Percentiles rank a stretch among this genome's conserved stretches.
These are phyloP conservation scores for Tylopilus sp. DNA, from an alignment of 1,284 basidiomycete genomes.

Conservation along the genomic window DNA sequence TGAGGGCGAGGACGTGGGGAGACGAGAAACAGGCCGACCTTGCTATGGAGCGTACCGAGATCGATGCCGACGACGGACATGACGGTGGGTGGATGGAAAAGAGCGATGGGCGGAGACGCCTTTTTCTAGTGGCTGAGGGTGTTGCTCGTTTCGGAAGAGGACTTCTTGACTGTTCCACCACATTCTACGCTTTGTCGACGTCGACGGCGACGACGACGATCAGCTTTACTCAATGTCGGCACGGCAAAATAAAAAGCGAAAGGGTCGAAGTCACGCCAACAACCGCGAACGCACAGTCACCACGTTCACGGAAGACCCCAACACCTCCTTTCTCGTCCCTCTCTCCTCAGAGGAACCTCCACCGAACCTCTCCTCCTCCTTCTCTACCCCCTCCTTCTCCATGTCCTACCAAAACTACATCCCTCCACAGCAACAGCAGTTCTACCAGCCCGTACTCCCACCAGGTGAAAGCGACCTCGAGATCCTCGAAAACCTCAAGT, in stretches of 20 bases:
- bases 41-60: constrained; percentile 84
- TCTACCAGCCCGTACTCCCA: constrained; percentile 31
- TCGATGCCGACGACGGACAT: constrained; percentile 92
- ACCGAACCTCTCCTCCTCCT: constrained; percentile 24
- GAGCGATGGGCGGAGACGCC: too few relatives aligned
- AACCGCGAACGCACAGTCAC: constrained; percentile 62
- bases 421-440: constrained; percentile 26
- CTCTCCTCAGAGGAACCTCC: constrained; percentile 47
- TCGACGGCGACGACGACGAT: not conserved
- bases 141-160: constrained; percentile 25
- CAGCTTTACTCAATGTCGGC: constrained; percentile 43
- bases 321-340: constrained; percentile 45
- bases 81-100: constrained; percentile 15
- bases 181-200: constrained; percentile 17
- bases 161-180: constrained; percentile 29
- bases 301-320: constrained; percentile 55
- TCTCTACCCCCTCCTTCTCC: constrained; percentile 28
- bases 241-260: constrained; percentile 59
- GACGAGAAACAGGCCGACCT: constrained; percentile 43
- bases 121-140: constrained; percentile 24
- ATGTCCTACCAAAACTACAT: constrained; percentile 32
- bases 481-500: constrained; percentile 66
- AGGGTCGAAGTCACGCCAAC: constrained; percentile 47
- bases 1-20: not conserved
- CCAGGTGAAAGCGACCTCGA: constrained; percentile 61